phyloP scores from a whole-genome alignment of 2,329 filamentous ascomycete genomes.

The Fusarium incarnatum region DNA sequence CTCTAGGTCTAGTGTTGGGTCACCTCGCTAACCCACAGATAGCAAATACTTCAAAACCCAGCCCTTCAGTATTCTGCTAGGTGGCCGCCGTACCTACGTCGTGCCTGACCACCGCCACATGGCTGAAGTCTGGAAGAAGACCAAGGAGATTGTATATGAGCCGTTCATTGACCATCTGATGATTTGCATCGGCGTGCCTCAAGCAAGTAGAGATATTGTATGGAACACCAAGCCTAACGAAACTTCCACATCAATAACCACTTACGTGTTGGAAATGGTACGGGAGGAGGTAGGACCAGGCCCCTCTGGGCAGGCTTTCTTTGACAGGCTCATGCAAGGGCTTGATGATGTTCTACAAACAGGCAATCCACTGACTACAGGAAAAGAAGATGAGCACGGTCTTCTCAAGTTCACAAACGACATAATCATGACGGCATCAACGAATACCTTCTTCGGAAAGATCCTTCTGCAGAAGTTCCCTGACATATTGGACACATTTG shows the following conservation, averaged over 20 bases:
- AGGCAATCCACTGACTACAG: background rate
- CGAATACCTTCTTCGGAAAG: background rate
- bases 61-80: background rate
- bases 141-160: background rate
- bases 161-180: slow-evolving; percentile 1
- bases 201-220: background rate
- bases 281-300: background rate
- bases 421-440: background rate
- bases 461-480: background rate
- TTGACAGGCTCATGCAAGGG: background rate
- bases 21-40: background rate
- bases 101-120: background rate
- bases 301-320: background rate
- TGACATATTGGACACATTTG: background rate
- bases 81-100: background rate
- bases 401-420: background rate
- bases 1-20: no score
- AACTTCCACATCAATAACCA: background rate
- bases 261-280: background rate
- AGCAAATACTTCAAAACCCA: background rate
- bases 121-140: background rate
- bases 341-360: background rate
- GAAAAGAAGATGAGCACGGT: background rate
- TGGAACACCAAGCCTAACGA: background rate
- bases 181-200: background rate